Evolutionary conservation across 495 filamentous ascomycete species (phyloP).

Genomic region (Aspergillus sclerotioniger): DNA sequence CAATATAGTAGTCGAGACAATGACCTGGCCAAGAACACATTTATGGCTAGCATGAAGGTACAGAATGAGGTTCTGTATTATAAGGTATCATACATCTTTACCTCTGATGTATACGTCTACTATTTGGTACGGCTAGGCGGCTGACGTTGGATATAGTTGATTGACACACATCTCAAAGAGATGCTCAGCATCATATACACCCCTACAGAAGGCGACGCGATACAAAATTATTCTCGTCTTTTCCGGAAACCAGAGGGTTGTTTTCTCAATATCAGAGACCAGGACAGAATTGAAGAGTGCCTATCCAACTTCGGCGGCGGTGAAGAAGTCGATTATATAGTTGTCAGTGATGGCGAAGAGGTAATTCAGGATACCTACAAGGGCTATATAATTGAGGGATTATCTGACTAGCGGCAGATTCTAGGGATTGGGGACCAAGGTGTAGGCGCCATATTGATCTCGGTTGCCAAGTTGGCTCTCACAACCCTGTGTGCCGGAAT

Average conservation of each 20-base stretch:
- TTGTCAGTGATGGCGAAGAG: conserved; percentile 77
- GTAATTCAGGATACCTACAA: conserved; percentile 31
- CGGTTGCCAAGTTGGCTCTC: conserved; percentile 76
- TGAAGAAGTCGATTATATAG: conserved; percentile 85
- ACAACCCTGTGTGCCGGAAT: conserved; percentile 85
- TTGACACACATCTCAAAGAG: conserved; percentile 70
- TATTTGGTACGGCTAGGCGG: not conserved
- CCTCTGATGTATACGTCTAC: not conserved
- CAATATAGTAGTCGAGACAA: conserved; percentile 63
- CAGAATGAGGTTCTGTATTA: conserved; percentile 82
- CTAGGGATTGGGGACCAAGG: conserved; percentile 90
- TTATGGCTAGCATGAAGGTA: conserved; percentile 74
- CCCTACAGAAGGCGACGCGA: conserved; percentile 89
- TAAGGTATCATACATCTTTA: conserved; percentile 40
- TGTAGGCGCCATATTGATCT: conserved; percentile 84
- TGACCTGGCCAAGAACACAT: conserved; percentile 76
- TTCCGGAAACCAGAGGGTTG: conserved; percentile 77
- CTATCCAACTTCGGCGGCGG: conserved; percentile 63
- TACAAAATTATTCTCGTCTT: conserved; percentile 76
- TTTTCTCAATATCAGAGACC: conserved; percentile 52
- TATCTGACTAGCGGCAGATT: conserved; percentile 49
- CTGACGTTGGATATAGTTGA: conserved; percentile 37
- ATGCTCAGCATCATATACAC: conserved; percentile 91
- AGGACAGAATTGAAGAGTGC: conserved; percentile 58
- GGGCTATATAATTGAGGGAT: not conserved